Conservation (phyloP, 768 basidiomycete genomes). For the Collybia sordida region DNA sequence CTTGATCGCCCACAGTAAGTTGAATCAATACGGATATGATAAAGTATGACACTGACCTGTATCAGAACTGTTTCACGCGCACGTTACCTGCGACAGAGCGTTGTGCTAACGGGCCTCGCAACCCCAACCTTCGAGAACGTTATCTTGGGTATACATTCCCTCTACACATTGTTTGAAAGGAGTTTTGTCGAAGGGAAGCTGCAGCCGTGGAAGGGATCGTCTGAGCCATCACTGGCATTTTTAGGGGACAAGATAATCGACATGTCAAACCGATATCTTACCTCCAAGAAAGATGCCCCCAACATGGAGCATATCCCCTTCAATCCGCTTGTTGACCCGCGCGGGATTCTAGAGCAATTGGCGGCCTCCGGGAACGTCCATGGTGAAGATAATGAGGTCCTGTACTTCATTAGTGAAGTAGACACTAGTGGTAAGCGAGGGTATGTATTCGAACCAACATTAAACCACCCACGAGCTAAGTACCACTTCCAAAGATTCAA, state of each 20-base stretch:
- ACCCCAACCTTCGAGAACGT: slow-evolving; percentile 2
- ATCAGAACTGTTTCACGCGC: background rate
- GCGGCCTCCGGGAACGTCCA: background rate
- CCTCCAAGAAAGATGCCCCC: no score
- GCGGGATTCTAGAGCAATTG: background rate
- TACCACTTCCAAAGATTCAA: background rate
- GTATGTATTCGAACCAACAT: background rate
- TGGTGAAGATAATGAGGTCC: background rate
- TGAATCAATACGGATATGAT: background rate
- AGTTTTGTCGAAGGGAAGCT: background rate
- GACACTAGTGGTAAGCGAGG: background rate
- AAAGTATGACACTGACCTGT: background rate
- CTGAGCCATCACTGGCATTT: background rate
- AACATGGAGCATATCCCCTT: no score
- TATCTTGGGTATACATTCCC: background rate
- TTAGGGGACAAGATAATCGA: background rate
- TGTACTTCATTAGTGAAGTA: background rate
- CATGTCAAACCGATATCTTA: background rate
- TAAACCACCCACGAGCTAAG: background rate
- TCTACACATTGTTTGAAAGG: background rate
- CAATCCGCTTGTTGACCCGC: no score
- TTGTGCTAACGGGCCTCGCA: slow-evolving; percentile 5
- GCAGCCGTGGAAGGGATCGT: background rate
- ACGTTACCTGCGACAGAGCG: slow-evolving; percentile 3
- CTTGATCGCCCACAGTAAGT: background rate